phyloP scores from a whole-genome alignment of 257 asterid species.

The Solanum corneliomulleri region DNA sequence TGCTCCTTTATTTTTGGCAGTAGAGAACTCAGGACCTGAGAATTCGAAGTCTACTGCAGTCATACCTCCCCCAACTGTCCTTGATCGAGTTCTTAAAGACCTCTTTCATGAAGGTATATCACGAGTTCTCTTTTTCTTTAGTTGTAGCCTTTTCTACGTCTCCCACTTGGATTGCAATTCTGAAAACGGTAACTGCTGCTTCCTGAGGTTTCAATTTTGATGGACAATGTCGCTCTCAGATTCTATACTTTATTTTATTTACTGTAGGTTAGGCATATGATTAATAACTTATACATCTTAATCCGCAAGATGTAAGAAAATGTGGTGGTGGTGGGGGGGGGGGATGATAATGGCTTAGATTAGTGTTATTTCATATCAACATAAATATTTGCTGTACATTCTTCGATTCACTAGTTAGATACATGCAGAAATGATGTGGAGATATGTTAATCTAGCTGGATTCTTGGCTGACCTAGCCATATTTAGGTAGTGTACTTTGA shows the following conservation, averaged over 20 bases:
- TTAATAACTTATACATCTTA: neutral
- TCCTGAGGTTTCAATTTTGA: neutral
- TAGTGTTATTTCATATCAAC: neutral
- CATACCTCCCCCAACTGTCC: constrained; percentile 90
- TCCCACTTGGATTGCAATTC: neutral
- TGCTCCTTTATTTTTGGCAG: constrained; percentile 15
- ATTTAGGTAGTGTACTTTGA: neutral
- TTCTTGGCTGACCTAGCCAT: neutral
- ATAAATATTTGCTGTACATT: neutral
- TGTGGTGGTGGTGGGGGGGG: neutral
- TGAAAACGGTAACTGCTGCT: neutral
- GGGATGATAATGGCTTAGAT: neutral
- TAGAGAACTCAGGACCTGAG: constrained; percentile 52
- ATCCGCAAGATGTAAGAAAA: neutral
- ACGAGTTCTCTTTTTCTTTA: neutral
- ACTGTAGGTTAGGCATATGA: neutral
- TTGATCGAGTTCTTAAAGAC: constrained; percentile 88
- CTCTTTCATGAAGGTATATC: constrained; percentile 67
- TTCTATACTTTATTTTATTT: neutral
- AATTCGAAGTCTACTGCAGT: constrained; percentile 59
- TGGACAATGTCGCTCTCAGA: neutral
- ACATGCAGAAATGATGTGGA: neutral
- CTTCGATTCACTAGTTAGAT: neutral
- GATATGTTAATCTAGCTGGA: neutral
- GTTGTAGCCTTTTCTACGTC: neutral